A percentile compares a stretch with the other conserved stretches of the same genome.
phyloP scores from a whole-genome alignment of 169 alveolate genomes.

The Plasmodium reichenowi region DNA sequence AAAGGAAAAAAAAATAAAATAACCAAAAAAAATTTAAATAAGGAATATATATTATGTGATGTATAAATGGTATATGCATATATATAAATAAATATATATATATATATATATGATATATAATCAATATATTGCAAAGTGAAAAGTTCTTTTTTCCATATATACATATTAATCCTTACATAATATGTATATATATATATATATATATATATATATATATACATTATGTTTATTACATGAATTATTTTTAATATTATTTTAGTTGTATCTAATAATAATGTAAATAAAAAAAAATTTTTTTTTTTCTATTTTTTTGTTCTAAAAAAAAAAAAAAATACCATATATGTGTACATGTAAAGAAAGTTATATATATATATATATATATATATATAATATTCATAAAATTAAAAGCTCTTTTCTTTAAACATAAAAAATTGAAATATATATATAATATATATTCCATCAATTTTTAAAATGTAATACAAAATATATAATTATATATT shows the following conservation, averaged over 20 bases:
- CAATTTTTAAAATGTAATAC: conserved; percentile 21
- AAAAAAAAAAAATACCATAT: background rate
- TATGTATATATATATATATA: background rate
- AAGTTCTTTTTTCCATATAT: no score
- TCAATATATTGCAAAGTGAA: no score
- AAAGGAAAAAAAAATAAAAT: no score
- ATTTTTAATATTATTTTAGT: conserved; percentile 16
- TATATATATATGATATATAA: no score
- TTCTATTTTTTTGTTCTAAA: background rate
- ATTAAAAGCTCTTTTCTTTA: conserved; percentile 20
- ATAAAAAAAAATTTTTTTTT: background rate
- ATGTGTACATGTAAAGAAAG: background rate
- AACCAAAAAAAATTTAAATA: no score
- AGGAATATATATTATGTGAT: no score
- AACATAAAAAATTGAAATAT: conserved; percentile 23
- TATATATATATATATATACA: conserved; percentile 21
- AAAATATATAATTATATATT: background rate
- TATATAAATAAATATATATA: no score
- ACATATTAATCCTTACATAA: no score
- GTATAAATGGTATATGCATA: no score
- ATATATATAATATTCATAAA: background rate
- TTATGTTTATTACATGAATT: background rate
- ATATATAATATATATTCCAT: conserved; percentile 6
- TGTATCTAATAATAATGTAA: background rate
- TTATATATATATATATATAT: background rate